A percentile compares a stretch with the other conserved stretches of the same genome.
Conservation (phyloP, 192 early-diverging fungal species). For the Martensiomyces pterosporus region DNA sequence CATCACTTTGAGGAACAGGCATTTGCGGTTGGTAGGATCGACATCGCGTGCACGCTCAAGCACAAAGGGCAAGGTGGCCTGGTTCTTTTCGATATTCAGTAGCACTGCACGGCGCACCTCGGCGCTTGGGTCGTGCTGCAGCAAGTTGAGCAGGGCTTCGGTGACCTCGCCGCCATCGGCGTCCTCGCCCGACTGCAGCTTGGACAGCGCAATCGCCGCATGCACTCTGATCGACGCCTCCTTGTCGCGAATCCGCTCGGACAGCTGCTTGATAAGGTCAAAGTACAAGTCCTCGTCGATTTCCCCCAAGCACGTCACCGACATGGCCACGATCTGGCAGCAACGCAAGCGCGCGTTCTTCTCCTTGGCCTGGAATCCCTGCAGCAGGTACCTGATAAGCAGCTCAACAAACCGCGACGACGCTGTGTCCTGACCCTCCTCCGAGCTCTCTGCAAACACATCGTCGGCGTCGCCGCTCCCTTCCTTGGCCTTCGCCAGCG, state of each 20-base stretch:
- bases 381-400: conserved; percentile 65
- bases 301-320: conserved; percentile 67
- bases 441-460: conserved; percentile 23
- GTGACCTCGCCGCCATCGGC: conserved; percentile 59
- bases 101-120: conserved; percentile 82
- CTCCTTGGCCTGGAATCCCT: conserved; percentile 77
- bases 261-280: conserved; percentile 60
- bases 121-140: conserved; percentile 72
- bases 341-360: conserved; percentile 69
- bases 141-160: conserved; percentile 57
- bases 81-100: conserved; percentile 65
- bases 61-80: conserved; percentile 61
- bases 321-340: conserved; percentile 72
- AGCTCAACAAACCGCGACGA: conserved; percentile 67
- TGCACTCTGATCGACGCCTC: conserved; percentile 74
- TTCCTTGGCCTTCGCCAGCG: conserved; percentile 16
- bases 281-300: conserved; percentile 78
- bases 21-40: conserved; percentile 69
- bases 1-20: conserved; percentile 68
- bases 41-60: conserved; percentile 74
- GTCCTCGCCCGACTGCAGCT: conserved; percentile 65
- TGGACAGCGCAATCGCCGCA: conserved; percentile 72
- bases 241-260: conserved; percentile 74
- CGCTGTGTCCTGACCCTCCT: conserved; percentile 46
- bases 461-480: conserved; percentile 22